These are phyloP conservation scores for Cyclocybe cylindracea DNA, from an alignment of 768 basidiomycete species.

Conservation along the genomic window DNA sequence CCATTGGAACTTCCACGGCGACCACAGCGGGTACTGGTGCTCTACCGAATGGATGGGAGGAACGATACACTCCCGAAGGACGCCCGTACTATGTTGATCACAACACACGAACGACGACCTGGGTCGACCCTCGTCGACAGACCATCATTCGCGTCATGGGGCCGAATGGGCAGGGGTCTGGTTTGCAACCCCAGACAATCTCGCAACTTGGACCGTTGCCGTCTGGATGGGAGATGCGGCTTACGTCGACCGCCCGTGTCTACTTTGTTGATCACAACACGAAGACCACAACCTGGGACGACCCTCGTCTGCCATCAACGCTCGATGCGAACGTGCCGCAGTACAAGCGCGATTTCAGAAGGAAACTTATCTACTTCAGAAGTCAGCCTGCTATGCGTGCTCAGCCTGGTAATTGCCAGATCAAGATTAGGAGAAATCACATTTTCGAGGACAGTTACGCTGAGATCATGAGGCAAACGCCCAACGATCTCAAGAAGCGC, in stretches of 20 bases:
- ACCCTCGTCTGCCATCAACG: constrained; percentile 93
- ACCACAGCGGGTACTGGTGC: constrained; percentile 79
- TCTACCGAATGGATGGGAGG: constrained; percentile 98
- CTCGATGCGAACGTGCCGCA: constrained; percentile 97
- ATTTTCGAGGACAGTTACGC: constrained; percentile 99
- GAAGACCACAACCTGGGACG: constrained; percentile 99
- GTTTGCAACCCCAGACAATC: constrained; percentile 92
- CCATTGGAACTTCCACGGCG: constrained; percentile 46
- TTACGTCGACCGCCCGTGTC: constrained; percentile 95
- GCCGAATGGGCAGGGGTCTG: constrained; percentile 84
- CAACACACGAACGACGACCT: constrained; percentile 99
- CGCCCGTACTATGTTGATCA: constrained; percentile 99
- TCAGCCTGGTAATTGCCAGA: constrained; percentile 98
- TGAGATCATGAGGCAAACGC: constrained; percentile 99
- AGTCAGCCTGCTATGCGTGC: constrained; percentile 98
- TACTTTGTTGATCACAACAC: constrained; percentile 99
- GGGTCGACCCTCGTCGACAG: constrained; percentile 98
- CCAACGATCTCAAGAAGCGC: constrained; percentile 97
- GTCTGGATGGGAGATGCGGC: constrained; percentile 99
- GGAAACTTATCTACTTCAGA: constrained; percentile 99
- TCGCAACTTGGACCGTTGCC: constrained; percentile 96
- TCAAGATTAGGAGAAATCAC: constrained; percentile 96
- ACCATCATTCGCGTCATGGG: constrained; percentile 97
- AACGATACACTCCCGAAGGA: constrained; percentile 97
- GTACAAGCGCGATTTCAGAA: constrained; percentile 99